These are phyloP conservation scores for Citrullus mucosospermus DNA, from an alignment of 306 rosid species.

Conservation along the genomic window DNA sequence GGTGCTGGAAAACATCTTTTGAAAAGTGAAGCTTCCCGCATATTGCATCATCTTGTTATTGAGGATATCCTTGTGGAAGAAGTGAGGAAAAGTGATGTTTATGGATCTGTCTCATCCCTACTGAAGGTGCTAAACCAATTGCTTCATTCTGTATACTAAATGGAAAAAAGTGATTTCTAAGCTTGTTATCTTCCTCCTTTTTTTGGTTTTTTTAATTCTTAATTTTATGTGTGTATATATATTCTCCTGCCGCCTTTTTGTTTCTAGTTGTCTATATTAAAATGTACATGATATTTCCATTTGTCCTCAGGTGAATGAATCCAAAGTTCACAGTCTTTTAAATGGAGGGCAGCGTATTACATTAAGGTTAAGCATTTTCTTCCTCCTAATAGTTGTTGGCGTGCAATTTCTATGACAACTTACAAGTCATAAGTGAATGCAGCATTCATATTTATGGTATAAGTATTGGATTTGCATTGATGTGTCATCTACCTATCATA, in stretches of 20 bases:
- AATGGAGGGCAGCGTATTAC: slow-evolving; percentile 38
- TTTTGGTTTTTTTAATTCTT: neutral
- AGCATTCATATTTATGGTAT: neutral
- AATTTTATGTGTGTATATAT: neutral
- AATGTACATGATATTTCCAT: slow-evolving; percentile 9
- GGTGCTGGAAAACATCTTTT: slow-evolving; percentile 82
- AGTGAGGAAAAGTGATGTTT: slow-evolving; percentile 83
- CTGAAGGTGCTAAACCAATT: slow-evolving; percentile 45
- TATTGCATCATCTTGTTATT: slow-evolving; percentile 75
- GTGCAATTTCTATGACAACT: slow-evolving; percentile 2
- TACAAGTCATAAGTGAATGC: neutral
- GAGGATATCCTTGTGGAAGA: slow-evolving; percentile 73
- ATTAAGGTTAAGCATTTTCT: slow-evolving; percentile 46
- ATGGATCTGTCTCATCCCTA: slow-evolving; percentile 83
- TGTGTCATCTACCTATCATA: neutral
- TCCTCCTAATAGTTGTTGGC: slow-evolving; percentile 4
- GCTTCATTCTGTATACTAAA: neutral
- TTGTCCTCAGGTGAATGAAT: neutral
- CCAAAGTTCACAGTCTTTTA: slow-evolving; percentile 18
- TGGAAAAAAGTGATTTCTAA: neutral
- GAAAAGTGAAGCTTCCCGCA: slow-evolving; percentile 89
- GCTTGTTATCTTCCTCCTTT: neutral
- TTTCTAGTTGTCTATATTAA: neutral
- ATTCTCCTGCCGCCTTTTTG: neutral
- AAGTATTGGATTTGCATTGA: neutral